Evolutionary conservation across 2,329 filamentous ascomycete genomes (phyloP).

Genomic region (Pseudocercospora fijiensis): DNA sequence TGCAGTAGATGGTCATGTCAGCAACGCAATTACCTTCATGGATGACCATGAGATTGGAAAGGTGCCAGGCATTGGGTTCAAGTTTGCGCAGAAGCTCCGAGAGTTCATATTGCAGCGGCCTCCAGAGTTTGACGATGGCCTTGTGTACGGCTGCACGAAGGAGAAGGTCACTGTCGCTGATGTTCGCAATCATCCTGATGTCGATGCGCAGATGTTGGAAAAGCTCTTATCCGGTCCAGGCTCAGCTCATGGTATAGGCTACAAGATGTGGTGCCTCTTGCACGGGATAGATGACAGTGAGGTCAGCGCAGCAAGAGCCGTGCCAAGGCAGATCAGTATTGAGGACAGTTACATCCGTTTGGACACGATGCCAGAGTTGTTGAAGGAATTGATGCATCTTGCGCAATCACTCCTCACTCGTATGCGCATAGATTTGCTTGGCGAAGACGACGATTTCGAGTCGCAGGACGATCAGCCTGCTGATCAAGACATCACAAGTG

Average conservation of each 20-base stretch:
- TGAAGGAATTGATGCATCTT: slow-evolving; percentile 67
- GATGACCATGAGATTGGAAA: slow-evolving; percentile 73
- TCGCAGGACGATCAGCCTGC: slow-evolving; percentile 30
- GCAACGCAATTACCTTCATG: slow-evolving; percentile 67
- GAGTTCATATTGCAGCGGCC: slow-evolving; percentile 56
- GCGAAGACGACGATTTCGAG: slow-evolving; percentile 46
- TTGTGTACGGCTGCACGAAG: slow-evolving; percentile 52
- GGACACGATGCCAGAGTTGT: slow-evolving; percentile 62
- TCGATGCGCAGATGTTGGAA: slow-evolving; percentile 66
- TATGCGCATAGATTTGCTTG: slow-evolving; percentile 74
- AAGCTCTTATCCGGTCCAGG: slow-evolving; percentile 69
- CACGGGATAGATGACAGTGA: slow-evolving; percentile 76
- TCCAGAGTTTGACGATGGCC: slow-evolving; percentile 45
- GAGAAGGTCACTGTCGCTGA: slow-evolving; percentile 64
- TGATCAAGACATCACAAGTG: slow-evolving; percentile 17
- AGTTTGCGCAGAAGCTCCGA: slow-evolving; percentile 67
- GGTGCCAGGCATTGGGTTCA: slow-evolving; percentile 83
- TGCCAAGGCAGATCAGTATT: slow-evolving; percentile 88
- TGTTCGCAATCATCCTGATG: slow-evolving; percentile 61
- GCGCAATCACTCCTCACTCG: slow-evolving; percentile 69
- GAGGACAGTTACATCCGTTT: slow-evolving; percentile 85
- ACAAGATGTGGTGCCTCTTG: slow-evolving; percentile 72
- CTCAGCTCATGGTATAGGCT: slow-evolving; percentile 67
- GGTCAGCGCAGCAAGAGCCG: slow-evolving; percentile 67
- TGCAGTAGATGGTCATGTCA: slow-evolving; percentile 29